phyloP scores from a whole-genome alignment of 2,329 filamentous ascomycete genomes.

The Orbilia brochopaga region DNA sequence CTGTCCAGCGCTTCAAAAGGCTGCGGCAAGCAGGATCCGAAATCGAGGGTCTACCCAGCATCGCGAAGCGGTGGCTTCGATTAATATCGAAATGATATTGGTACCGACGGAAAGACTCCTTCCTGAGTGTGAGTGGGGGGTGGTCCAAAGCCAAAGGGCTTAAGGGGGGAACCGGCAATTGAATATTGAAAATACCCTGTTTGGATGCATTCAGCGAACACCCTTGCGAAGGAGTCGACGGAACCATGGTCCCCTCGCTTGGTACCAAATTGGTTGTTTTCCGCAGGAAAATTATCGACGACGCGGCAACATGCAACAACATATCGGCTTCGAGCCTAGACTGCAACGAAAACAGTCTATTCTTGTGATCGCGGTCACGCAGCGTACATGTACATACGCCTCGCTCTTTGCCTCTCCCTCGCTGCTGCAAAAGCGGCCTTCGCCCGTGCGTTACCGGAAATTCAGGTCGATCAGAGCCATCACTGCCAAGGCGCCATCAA shows the following conservation, averaged over 20 bases:
- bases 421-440: conserved; percentile 29
- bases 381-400: neutral
- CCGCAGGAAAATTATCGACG: neutral
- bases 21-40: conserved; percentile 16
- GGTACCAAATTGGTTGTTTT: neutral
- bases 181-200: too few relatives aligned
- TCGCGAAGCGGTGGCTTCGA: conserved; percentile 16
- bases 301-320: neutral
- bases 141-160: too few relatives aligned
- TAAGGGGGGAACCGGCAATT: conserved; percentile 7
- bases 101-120: conserved; percentile 25
- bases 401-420: neutral
- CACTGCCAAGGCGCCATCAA: conserved; percentile 50
- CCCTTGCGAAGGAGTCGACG: neutral
- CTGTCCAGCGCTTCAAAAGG: conserved; percentile 28
- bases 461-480: conserved; percentile 23
- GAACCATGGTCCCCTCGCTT: conserved; percentile 1
- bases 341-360: conserved; percentile 2
- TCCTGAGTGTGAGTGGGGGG: conserved; percentile 12
- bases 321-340: neutral
- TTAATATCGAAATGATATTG: conserved; percentile 11
- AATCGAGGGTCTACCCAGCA: conserved; percentile 30
- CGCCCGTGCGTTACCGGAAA: conserved; percentile 49
- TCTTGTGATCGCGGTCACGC: conserved; percentile 13
- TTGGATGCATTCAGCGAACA: neutral